Conservation (phyloP, 2,329 filamentous ascomycete species). For the Diaporthe citri region DNA sequence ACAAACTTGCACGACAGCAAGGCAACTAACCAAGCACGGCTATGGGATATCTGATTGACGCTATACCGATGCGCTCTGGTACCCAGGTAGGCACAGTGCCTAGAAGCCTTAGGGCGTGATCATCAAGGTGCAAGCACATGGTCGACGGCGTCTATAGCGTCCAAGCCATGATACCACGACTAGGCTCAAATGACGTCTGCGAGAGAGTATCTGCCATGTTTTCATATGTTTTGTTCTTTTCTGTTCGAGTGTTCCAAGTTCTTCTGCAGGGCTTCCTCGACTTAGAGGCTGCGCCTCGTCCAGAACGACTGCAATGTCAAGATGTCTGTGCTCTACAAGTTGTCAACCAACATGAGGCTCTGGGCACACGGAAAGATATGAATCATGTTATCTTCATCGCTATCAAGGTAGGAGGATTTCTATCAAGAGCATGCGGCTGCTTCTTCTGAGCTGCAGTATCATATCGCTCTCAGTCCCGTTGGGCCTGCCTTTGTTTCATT, state of each 20-base stretch:
- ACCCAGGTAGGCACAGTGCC: neutral
- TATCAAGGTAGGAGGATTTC: neutral
- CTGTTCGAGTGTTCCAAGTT: neutral
- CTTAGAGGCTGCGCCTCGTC: neutral
- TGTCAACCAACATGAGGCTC: neutral
- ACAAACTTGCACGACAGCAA: constrained; percentile 19
- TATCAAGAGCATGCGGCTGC: neutral
- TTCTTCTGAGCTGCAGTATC: neutral
- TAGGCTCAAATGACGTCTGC: neutral
- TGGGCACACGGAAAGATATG: neutral
- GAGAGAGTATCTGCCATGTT: no score
- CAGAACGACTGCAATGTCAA: neutral
- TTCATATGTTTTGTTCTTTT: neutral
- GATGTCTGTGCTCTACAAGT: neutral
- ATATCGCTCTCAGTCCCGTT: neutral
- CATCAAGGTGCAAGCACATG: neutral
- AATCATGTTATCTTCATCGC: neutral
- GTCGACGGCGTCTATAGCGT: neutral
- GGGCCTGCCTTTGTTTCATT: neutral
- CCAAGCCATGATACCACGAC: neutral
- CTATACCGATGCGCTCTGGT: neutral
- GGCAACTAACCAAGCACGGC: neutral
- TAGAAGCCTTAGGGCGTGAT: neutral
- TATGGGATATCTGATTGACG: neutral
- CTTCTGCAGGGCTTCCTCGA: neutral